Evolutionary conservation across 2,329 filamentous ascomycete species (phyloP), one percentile per base, ranked within the genome.

Genomic region (Geosmithia putterillii): DNA sequence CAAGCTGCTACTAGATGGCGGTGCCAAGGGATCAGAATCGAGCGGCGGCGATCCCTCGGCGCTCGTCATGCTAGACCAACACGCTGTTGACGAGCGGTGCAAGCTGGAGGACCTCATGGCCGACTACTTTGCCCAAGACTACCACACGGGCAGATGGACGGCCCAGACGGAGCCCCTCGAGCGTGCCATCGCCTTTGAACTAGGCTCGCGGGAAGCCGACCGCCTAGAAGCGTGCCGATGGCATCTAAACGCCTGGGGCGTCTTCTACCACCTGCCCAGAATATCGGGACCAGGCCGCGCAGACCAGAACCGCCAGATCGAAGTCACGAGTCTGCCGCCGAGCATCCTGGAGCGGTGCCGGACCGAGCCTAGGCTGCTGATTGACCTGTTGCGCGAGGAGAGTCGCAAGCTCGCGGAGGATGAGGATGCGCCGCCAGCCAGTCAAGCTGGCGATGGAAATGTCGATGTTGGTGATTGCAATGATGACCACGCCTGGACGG

Each of bases 51-150:
- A 42, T 7, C 45, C 43, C 71, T 38, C 66, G 83, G 28, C 79
- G 1, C 64, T 96, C 4, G 71, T 94, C 1, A 67, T 95, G 35
- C 72, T 95, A 6, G 92, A 98, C 54, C 92, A 98, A 55, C 92
- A 98, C 57, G 92, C 92, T 1, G 92, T 89, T 3, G 90, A 95
- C 57, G 92, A 98, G 64, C 75, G 92, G 39, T 79, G 84, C 48
- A 79, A 81, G 1, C 74, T 96, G 1, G 92, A 98, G 56, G 57
- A 60, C 0, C 68, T 98, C 1, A 78, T 94, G 57, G 51, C 52
- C 1, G 50, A 50, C 6, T 79, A 76, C 44, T 78, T 79, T 48
- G 39, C 41, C 3, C 35, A 5, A n/a, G 47, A 47, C 15, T 47
- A 47, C 4, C 21, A 17, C 1, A 45, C 40, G 1, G 46, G 43